These are phyloP conservation scores for Sporisorium scitamineum DNA, from an alignment of 1,284 basidiomycete species.

Conservation along the genomic window DNA sequence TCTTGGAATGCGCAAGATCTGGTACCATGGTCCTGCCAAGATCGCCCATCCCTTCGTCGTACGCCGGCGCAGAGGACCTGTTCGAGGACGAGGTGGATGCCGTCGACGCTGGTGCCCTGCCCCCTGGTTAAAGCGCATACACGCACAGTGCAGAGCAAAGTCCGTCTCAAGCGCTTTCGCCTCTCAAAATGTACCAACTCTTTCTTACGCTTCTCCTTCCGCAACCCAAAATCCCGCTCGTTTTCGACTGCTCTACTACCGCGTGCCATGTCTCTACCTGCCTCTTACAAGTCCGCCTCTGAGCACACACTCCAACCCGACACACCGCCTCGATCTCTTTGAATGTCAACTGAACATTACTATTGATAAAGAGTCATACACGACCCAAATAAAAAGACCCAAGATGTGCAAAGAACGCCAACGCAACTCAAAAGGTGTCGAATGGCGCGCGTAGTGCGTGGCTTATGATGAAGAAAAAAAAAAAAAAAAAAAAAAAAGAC, in stretches of 20 bases:
- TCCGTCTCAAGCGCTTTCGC: background rate
- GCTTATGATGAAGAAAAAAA: too few species aligned
- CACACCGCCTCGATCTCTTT: too few species aligned
- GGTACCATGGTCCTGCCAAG: constrained; percentile 71
- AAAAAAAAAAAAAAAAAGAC: too few species aligned
- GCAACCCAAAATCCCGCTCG: background rate
- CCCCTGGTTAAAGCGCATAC: constrained; percentile 67
- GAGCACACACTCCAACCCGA: too few species aligned
- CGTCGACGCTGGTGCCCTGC: constrained; percentile 65
- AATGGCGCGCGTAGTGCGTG: background rate
- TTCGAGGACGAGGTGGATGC: constrained; percentile 57
- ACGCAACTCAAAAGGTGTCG: background rate
- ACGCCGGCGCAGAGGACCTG: constrained; percentile 56
- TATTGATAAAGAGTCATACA: background rate
- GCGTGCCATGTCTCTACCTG: too few species aligned
- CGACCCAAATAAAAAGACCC: background rate
- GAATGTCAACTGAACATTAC: background rate
- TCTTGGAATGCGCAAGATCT: constrained; percentile 90
- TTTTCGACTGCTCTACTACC: too few species aligned
- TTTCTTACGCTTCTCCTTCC: too few species aligned
- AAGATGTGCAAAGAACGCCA: background rate
- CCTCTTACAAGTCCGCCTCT: too few species aligned
- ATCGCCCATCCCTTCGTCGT: constrained; percentile 63
- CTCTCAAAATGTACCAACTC: background rate
- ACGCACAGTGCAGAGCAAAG: too few species aligned